Base-by-base conservation (phyloP, 768 basidiomycete genomes). In the Kwoniella botswanensis region DNA sequence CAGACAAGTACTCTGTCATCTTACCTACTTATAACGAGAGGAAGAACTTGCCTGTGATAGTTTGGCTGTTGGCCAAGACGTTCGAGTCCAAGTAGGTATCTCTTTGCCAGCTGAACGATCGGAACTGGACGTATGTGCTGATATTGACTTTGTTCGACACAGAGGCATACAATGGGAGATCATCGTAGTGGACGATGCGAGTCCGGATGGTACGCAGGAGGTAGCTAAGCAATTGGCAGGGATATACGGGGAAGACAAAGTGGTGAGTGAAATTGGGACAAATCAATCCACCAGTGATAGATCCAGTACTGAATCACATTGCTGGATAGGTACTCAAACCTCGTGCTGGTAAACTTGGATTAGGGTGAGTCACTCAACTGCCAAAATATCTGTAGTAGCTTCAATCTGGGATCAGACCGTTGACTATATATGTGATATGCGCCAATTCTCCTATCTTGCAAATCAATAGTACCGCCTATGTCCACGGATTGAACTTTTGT, bases 21-120 rank as follows among this genome's bases (percentile, higher is more conserved):
- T 87, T 96, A 1, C 94, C 94, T 41, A 96, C 94, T 1, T 96
- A 95, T 84, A 94, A 96, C 80, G 94, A 95, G 82, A 89, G 94
- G 79, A 93, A 91, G 85, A 95, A 96, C 79, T 85, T 96, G 18
- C 94, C 94, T 0, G 88, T 96, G 65, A 91, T 95, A 71, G 80
- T 93, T 42, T 95, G 93, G 92, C 85, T 96, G 2, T 85, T 96
- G 59, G 91, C 91, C 13, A 90, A 87, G 71, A 89, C 89, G 2
- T 95, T 96, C 73, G 82, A 85, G 59, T 88, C 92, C 79, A 87
- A 93, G 93, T 94, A 80, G 78, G 91, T 75, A 35, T 35, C 3
- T 35, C 3, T 35, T 4, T 35, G 4, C 35, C 35, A 4, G 35
- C 35, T 35, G 35, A 35, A 4, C 35, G 35, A 35, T 6, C 5